phyloP scores from a whole-genome alignment of 345 rosid genomes.

The Eucalyptus pauciflora region DNA sequence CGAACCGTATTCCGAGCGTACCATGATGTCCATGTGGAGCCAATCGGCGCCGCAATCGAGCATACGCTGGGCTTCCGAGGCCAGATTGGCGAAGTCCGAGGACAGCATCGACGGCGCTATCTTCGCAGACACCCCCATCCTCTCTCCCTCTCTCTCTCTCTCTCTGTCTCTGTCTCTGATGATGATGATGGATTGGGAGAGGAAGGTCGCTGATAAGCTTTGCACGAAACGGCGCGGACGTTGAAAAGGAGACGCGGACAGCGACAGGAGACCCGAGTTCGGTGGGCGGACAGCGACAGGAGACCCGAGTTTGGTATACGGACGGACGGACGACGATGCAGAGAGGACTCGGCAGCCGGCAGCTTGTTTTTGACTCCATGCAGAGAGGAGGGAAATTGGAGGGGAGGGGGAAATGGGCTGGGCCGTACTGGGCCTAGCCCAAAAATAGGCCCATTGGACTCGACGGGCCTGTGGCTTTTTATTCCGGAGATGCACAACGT shows the following conservation, averaged over 20 bases:
- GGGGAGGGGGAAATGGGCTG: neutral
- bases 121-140: conserved; percentile 54
- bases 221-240: neutral
- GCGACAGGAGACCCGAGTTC: neutral
- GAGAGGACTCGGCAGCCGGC: neutral
- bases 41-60: conserved; percentile 78
- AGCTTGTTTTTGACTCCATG: neutral
- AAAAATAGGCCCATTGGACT: neutral
- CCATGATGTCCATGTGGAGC: conserved; percentile 99
- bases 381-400: no score
- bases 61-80: conserved; percentile 84
- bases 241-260: neutral
- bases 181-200: neutral
- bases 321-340: neutral
- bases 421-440: neutral
- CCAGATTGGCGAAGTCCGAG: conserved; percentile 81
- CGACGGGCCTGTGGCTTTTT: neutral
- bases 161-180: neutral
- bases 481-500: neutral
- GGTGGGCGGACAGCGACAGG: neutral
- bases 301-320: neutral
- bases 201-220: neutral
- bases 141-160: neutral
- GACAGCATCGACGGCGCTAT: conserved; percentile 97
- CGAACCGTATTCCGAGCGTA: neutral